Base-by-base conservation (phyloP, 257 asterid species). In the Pogostemon cablin region DNA sequence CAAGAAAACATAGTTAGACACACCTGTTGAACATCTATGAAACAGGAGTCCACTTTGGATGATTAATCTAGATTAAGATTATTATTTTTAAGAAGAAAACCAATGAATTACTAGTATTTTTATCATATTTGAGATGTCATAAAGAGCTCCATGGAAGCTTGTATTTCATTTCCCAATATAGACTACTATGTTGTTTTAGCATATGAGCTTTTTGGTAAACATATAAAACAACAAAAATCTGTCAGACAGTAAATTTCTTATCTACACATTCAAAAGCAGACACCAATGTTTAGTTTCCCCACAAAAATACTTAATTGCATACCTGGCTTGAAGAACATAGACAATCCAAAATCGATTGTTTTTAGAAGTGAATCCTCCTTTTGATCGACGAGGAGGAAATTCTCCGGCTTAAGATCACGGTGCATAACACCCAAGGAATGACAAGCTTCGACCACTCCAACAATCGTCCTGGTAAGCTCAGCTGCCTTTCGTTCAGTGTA, bases 331-430 rank as follows among this genome's bases (percentile, higher is more conserved):
- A 92, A 92, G 88, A 90, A 92, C 34, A 92, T 76, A 0, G 98
- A 92, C 78, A 92, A 81, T 56, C 98, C 98, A 72, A 92, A 92
- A 75, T 92, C 98, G 46, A 92, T 92, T 11, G 97, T 92, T 77
- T 92, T 92, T 53, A 92, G 93, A 77, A 90, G 90, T 0, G 98
- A 90, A 25, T 92, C 98, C 80, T 92, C 98, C 84, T 86, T 84
- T 68, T 90, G 85, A 80, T 90, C 86, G 38, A 90, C 89, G 58
- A 92, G 86, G 59, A 89, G 97, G 76, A 92, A 92, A 84, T 92
- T 92, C 85, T 92, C 98, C 0, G 98, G 98, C 83, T 92, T 92
- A 71, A 92, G 91, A 48, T 92, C 98, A n/a, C 98, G 95, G 81
- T 92, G 98, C 98, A 92, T 92, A 54, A 92, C 98, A 25, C 98